Percentiles rank a stretch among this genome's conserved stretches.
phyloP scores from a whole-genome alignment of 2,329 filamentous ascomycete genomes.

The Fusarium sp. region DNA sequence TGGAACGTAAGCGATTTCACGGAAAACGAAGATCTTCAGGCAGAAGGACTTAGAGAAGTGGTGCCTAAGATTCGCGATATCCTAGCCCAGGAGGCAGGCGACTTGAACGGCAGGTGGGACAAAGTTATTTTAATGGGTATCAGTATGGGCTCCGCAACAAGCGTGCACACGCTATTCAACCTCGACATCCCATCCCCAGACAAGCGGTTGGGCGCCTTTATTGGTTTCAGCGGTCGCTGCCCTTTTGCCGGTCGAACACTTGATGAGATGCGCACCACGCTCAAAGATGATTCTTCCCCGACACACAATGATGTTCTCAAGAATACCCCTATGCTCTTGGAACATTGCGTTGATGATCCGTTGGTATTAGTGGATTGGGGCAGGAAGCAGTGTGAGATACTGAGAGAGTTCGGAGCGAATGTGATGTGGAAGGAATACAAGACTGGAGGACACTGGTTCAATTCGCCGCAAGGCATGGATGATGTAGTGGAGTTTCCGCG shows the following conservation, averaged over 20 bases:
- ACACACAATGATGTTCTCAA: conserved; percentile 47
- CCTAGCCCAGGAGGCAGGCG: conserved; percentile 52
- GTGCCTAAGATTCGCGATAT: conserved; percentile 51
- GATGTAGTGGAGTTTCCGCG: conserved; percentile 55
- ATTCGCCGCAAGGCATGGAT: conserved; percentile 59
- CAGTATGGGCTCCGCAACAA: conserved; percentile 60
- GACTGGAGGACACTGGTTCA: conserved; percentile 60
- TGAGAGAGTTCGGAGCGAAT: conserved; percentile 55
- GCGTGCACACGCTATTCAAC: conserved; percentile 55
- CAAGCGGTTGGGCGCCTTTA: conserved; percentile 49
- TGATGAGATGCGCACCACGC: conserved; percentile 42
- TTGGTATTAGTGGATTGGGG: conserved; percentile 57
- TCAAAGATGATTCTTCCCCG: neutral
- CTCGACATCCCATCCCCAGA: conserved; percentile 43
- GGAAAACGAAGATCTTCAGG: conserved; percentile 59
- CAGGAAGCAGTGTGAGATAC: conserved; percentile 50
- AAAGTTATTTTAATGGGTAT: conserved; percentile 60
- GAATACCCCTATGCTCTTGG: conserved; percentile 59
- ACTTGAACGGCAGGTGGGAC: conserved; percentile 54
- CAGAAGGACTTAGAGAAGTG: conserved; percentile 56
- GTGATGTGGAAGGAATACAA: conserved; percentile 59
- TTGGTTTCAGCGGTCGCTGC: conserved; percentile 56
- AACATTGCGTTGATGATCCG: conserved; percentile 61
- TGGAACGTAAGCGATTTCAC: conserved; percentile 57
- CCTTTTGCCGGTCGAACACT: conserved; percentile 53